A percentile compares a stretch with the other conserved stretches of the same genome.
Conservation (phyloP, 2,329 filamentous ascomycete genomes). For the Pseudogymnoascus sp. region DNA sequence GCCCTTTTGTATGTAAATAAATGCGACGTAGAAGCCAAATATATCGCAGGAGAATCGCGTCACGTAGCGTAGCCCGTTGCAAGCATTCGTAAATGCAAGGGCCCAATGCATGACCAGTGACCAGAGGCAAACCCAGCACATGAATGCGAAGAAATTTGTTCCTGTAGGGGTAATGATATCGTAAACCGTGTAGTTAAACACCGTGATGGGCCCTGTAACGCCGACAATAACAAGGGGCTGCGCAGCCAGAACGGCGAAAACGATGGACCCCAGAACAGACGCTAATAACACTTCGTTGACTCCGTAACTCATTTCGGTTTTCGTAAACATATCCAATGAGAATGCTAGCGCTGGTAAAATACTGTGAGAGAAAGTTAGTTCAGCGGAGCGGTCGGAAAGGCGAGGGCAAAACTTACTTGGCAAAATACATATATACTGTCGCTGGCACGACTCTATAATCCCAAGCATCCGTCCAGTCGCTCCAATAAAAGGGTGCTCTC, state of each 20-base stretch:
- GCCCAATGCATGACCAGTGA: conserved; percentile 77
- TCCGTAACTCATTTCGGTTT: conserved; percentile 74
- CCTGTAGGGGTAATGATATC: conserved; percentile 73
- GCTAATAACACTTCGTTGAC: conserved; percentile 87
- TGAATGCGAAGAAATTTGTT: conserved; percentile 78
- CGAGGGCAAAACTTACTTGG: conserved; percentile 52
- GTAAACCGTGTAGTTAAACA: conserved; percentile 91
- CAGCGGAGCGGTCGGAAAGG: background rate
- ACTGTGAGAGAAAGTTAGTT: conserved; percentile 36
- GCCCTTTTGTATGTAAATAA: conserved; percentile 86
- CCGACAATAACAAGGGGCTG: conserved; percentile 88
- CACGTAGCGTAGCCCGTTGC: conserved; percentile 81
- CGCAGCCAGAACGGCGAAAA: conserved; percentile 70
- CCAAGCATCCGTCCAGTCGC: conserved; percentile 82
- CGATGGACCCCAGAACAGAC: conserved; percentile 72
- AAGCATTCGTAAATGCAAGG: conserved; percentile 74
- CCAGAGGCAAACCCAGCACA: conserved; percentile 91
- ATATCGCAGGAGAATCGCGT: conserved; percentile 90
- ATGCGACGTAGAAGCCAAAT: conserved; percentile 88
- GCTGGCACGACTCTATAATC: conserved; percentile 82
- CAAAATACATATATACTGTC: conserved; percentile 91
- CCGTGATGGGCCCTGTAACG: conserved; percentile 83
- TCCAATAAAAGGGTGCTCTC: conserved; percentile 66
- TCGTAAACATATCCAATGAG: conserved; percentile 87
- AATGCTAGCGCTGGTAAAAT: conserved; percentile 83